Percentiles rank a stretch among this genome's conserved stretches.
phyloP scores from a whole-genome alignment of 1,139 yeast genomes.

The Protomyces pachydermus region DNA sequence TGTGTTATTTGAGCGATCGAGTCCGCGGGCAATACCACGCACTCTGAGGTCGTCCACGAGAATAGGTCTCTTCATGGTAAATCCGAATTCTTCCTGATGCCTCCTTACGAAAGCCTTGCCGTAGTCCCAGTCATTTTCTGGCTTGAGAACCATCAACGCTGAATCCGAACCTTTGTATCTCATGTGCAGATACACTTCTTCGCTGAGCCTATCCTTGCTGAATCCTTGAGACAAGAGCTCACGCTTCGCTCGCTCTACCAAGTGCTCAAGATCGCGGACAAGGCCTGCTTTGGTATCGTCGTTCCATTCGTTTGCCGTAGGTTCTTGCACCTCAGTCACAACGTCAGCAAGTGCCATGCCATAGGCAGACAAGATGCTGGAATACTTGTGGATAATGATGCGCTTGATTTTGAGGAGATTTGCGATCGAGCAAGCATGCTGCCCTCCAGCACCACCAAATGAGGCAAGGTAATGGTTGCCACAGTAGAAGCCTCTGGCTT shows the following conservation, averaged over 20 bases:
- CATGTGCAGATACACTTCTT: slow-evolving; percentile 67
- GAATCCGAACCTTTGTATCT: slow-evolving; percentile 87
- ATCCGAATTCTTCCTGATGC: slow-evolving; percentile 68
- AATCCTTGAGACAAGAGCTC: slow-evolving; percentile 50
- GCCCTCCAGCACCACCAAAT: slow-evolving; percentile 57
- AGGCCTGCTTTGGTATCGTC: slow-evolving; percentile 38
- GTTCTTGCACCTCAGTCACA: slow-evolving; percentile 58
- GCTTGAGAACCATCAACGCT: slow-evolving; percentile 58
- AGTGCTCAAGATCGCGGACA: slow-evolving; percentile 41
- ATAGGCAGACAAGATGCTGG: slow-evolving; percentile 50
- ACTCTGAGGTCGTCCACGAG: slow-evolving; percentile 81
- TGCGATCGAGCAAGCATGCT: slow-evolving; percentile 50
- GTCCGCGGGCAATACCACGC: slow-evolving; percentile 55
- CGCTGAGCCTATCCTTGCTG: slow-evolving; percentile 39
- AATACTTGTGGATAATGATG: slow-evolving; percentile 48
- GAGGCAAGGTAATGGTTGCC: slow-evolving; percentile 46
- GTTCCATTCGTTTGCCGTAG: slow-evolving; percentile 43
- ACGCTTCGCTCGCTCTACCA: slow-evolving; percentile 40
- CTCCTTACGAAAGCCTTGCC: slow-evolving; percentile 45
- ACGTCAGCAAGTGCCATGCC: slow-evolving; percentile 53
- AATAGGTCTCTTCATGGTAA: slow-evolving; percentile 56
- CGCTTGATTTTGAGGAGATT: slow-evolving; percentile 44
- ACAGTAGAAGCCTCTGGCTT: slow-evolving; percentile 48
- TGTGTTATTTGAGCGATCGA: slow-evolving; percentile 26
- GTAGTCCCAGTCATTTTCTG: slow-evolving; percentile 39